Conservation (phyloP, 345 rosid species). For the Angophora floribunda region DNA sequence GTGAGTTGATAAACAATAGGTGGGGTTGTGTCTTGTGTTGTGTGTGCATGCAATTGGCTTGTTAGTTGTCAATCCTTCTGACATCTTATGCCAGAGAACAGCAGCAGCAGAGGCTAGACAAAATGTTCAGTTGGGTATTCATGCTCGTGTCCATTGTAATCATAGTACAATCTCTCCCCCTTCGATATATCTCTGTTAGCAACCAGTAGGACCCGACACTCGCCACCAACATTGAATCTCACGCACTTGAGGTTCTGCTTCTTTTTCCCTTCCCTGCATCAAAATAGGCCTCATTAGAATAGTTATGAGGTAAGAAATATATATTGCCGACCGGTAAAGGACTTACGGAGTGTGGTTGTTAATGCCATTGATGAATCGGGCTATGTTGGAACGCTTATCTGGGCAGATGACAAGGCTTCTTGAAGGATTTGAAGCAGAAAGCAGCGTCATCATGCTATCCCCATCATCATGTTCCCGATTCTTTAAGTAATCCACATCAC, state of each 20-base stretch:
- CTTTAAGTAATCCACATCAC: slow-evolving; percentile 81
- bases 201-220: slow-evolving; percentile 75
- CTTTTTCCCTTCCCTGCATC: slow-evolving; percentile 84
- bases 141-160: slow-evolving; percentile 88
- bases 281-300: not conserved
- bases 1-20: not conserved
- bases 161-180: slow-evolving; percentile 88
- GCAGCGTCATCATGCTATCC: slow-evolving; percentile 95
- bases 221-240: slow-evolving; percentile 69
- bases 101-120: slow-evolving; percentile 31
- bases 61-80: not conserved
- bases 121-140: slow-evolving; percentile 95
- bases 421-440: slow-evolving; percentile 48
- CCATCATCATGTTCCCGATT: slow-evolving; percentile 81
- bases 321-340: not conserved
- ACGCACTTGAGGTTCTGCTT: slow-evolving; percentile 96
- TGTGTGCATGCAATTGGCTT: slow-evolving; percentile 2
- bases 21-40: not conserved
- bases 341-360: slow-evolving; percentile 87
- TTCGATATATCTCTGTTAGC: slow-evolving; percentile 73
- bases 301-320: not conserved
- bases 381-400: slow-evolving; percentile 65
- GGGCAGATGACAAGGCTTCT: slow-evolving; percentile 88
- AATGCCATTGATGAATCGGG: slow-evolving; percentile 90
- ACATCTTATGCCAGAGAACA: not conserved